Evolutionary conservation across 2,329 filamentous ascomycete genomes (phyloP), one percentile per base, ranked within the genome.

Genomic region (Mollisia scopiformis): DNA sequence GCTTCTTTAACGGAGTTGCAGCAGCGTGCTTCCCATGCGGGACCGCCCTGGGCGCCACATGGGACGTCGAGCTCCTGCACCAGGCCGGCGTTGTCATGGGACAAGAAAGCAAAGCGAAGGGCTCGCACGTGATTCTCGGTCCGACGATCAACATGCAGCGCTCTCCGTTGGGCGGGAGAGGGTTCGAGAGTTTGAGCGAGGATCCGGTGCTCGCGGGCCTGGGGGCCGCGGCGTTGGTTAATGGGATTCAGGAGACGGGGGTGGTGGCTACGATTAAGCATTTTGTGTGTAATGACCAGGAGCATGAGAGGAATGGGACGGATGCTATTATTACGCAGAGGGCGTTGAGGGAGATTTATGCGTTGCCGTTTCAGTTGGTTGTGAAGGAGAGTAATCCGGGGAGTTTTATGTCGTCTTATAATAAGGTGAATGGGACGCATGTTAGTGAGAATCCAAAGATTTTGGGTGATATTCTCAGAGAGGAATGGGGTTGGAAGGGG

Each of bases 81-180:
- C 77, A 80, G 49, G 85, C 87, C 31, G 89, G 89, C 43, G 75
- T 82, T 62, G 83, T 85, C 58, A 89, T 91, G 84, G 89, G 86
- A 13, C 75, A 81, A 56, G 89, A 92, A 71, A 84, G 87, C 69
- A 82, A 80, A 62, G 84, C 77, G 55, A 93, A 93, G 75, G 88
- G 88, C 54, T 83, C 89, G 8, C 88, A 92, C 67, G 83, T 91
- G 16, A 84, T 89, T 66, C 80, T 93, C 10, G 90, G 88, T 2
- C 90, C 90, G 0, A 84, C 81, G 0, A 78, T 82, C 37, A 82
- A 77, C 66, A 80, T 81, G 37, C 79, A 81, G 41, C 75, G 80
- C 5, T 77, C 77, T 13, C 80, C 80, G 0, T 73, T 82, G 0
- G 79, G 80, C 6, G 80, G 80, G 3, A 76, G 80, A 31, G 78